A percentile compares a stretch with the other conserved stretches of the same genome.
Conservation (phyloP, 202 grass and related monocot genomes). For the Elaeis oleifera region DNA sequence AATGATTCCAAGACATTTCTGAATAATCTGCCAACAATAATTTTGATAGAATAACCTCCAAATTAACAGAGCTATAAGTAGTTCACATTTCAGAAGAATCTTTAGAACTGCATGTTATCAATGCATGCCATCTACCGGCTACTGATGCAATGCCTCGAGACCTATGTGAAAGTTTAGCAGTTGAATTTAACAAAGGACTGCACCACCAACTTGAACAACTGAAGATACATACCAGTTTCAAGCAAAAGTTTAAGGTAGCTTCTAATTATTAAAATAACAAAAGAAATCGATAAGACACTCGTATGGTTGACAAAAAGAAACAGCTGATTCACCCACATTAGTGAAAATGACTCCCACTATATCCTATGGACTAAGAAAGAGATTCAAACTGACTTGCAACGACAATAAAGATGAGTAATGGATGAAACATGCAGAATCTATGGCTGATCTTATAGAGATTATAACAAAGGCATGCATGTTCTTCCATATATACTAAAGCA, state of each 20-base stretch:
- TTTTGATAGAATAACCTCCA: constrained; percentile 42
- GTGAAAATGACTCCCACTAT: constrained; percentile 66
- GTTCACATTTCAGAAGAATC: constrained; percentile 34
- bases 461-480: constrained; percentile 55
- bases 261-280: not conserved
- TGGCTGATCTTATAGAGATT: constrained; percentile 95
- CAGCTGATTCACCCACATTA: constrained; percentile 64
- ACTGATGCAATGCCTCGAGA: constrained; percentile 73
- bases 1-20: constrained; percentile 74
- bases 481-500: no score
- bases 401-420: constrained; percentile 58
- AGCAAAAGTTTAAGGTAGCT: constrained; percentile 1
- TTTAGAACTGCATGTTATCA: constrained; percentile 48
- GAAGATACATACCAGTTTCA: constrained; percentile 33
- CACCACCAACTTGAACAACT: constrained; percentile 83
- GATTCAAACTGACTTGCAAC: constrained; percentile 62
- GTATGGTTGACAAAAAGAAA: not conserved
- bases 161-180: constrained; percentile 88
- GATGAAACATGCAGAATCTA: constrained; percentile 8
- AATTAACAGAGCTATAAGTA: constrained; percentile 34
- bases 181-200: constrained; percentile 64
- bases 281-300: no score
- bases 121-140: constrained; percentile 85
- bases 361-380: constrained; percentile 72
- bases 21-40: constrained; percentile 46